Conservation (phyloP, 2,329 filamentous ascomycete species). For the Fusarium caatingaense region DNA sequence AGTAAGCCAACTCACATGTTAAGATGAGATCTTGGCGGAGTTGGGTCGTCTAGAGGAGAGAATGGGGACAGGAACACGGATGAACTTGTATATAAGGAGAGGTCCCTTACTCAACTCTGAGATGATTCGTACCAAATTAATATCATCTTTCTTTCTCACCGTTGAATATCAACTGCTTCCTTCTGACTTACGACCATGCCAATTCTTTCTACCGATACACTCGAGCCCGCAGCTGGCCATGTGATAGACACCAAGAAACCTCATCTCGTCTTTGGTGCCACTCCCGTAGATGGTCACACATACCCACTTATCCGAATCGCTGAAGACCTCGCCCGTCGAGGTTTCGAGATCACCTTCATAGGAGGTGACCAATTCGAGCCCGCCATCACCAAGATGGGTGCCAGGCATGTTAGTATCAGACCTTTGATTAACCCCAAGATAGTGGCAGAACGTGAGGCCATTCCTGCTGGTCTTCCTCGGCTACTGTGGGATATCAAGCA, state of each 20-base stretch:
- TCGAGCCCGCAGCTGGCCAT: conserved; percentile 10
- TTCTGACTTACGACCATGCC: background rate
- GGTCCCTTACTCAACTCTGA: too few relatives aligned
- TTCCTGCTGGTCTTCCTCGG: conserved; percentile 42
- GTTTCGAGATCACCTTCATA: conserved; percentile 58
- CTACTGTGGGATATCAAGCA: conserved; percentile 49
- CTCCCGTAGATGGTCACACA: conserved; percentile 49
- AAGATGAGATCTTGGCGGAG: background rate
- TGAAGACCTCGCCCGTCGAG: conserved; percentile 51
- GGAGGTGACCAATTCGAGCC: conserved; percentile 52
- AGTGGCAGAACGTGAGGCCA: conserved; percentile 21
- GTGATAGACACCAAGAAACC: conserved; percentile 38
- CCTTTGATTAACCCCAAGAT: conserved; percentile 30
- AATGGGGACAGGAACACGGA: background rate
- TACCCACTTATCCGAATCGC: conserved; percentile 50
- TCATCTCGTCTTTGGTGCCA: conserved; percentile 46
- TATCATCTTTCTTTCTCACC: background rate
- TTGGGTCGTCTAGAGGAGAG: background rate
- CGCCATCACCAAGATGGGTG: conserved; percentile 52
- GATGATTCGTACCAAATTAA: background rate
- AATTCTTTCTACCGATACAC: background rate
- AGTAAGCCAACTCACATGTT: conserved; percentile 4
- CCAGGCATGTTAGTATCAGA: conserved; percentile 48
- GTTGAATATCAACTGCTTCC: background rate
- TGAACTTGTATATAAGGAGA: background rate